phyloP scores from a whole-genome alignment of 441 rosid genomes.

The Erysimum cheiri region DNA sequence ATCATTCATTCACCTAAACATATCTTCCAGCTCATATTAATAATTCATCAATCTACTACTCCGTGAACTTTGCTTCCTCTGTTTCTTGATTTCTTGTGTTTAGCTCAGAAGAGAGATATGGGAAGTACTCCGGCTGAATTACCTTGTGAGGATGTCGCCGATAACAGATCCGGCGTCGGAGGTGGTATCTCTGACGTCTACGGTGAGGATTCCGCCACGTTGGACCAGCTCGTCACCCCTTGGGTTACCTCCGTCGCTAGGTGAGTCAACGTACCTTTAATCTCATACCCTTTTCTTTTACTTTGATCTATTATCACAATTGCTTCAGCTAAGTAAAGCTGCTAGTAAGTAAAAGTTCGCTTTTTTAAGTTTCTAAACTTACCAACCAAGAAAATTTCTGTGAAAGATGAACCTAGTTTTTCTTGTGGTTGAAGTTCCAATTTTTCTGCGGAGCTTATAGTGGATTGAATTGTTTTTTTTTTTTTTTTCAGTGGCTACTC shows the following conservation, averaged over 20 bases:
- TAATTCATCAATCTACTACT: background rate
- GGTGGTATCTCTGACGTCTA: constrained; percentile 74
- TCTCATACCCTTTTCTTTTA: background rate
- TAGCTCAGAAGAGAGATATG: constrained; percentile 33
- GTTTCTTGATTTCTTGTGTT: background rate
- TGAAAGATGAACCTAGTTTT: background rate
- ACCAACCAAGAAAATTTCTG: background rate
- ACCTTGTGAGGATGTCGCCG: constrained; percentile 51
- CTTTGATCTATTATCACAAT: background rate
- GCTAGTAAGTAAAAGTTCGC: background rate
- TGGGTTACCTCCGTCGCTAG: constrained; percentile 91
- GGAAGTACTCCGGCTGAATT: constrained; percentile 51
- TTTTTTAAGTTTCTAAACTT: constrained; percentile 5
- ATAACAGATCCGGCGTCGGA: constrained; percentile 48
- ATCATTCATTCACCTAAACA: constrained; percentile 10
- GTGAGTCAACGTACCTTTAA: constrained; percentile 47
- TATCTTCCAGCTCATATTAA: constrained; percentile 11
- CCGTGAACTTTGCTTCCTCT: constrained; percentile 5
- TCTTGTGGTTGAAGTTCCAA: constrained; percentile 17
- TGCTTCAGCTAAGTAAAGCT: background rate
- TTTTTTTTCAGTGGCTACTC: constrained; percentile 66
- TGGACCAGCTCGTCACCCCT: constrained; percentile 91
- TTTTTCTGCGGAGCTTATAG: constrained; percentile 1
- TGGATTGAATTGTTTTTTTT: constrained; percentile 13
- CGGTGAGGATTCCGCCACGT: constrained; percentile 83